phyloP scores from a whole-genome alignment of 139 green algal genomes.

The Chlorella sp. region DNA sequence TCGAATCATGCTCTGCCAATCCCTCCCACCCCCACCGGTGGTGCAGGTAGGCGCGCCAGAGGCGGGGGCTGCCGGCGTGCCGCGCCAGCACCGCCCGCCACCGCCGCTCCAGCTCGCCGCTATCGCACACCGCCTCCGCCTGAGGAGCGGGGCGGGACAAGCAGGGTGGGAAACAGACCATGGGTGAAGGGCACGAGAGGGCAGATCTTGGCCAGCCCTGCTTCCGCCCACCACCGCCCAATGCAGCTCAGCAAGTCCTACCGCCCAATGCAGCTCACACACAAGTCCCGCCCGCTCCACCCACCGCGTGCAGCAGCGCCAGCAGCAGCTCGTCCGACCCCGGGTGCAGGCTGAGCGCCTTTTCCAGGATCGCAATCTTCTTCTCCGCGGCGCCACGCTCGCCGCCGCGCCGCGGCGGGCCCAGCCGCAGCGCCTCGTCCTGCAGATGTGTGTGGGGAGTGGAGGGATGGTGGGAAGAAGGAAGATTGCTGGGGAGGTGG shows the following conservation, averaged over 20 bases:
- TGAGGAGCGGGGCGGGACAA: neutral
- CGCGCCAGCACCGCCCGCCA: constrained; percentile 63
- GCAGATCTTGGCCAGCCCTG: no score
- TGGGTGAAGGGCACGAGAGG: neutral
- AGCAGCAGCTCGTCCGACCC: constrained; percentile 70
- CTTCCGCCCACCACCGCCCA: no score
- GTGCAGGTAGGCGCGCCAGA: constrained; percentile 74
- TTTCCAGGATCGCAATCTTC: constrained; percentile 77
- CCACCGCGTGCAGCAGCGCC: constrained; percentile 64
- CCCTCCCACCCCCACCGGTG: neutral
- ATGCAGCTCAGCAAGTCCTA: neutral
- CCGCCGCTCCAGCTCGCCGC: constrained; percentile 32
- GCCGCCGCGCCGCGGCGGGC: constrained; percentile 23
- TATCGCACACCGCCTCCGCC: constrained; percentile 30
- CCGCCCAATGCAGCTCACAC: neutral
- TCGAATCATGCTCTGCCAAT: neutral
- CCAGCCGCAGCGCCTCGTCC: constrained; percentile 42
- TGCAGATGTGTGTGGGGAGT: neutral
- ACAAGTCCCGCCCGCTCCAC: neutral
- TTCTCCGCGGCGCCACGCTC: constrained; percentile 71
- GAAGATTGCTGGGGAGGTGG: no score
- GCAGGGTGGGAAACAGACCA: neutral
- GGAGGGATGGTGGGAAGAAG: neutral
- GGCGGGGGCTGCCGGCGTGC: constrained; percentile 43
- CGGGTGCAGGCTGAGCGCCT: constrained; percentile 69